Evolutionary conservation across 1,139 yeast species (phyloP).

Genomic region (Tardiomyces depauwii): DNA sequence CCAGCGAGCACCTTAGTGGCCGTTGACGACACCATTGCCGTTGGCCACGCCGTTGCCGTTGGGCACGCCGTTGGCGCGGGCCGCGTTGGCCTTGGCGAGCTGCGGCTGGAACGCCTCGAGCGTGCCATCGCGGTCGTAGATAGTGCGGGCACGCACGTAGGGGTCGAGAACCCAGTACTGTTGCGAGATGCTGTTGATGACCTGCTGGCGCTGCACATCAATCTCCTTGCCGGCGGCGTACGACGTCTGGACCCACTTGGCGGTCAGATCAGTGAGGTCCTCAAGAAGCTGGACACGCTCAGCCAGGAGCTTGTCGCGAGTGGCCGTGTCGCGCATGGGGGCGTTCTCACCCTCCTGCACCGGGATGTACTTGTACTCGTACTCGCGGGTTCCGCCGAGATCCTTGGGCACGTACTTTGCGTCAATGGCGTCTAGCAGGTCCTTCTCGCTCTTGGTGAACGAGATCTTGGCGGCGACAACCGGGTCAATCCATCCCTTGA

Average conservation of each 20-base stretch:
- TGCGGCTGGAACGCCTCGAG: slow-evolving; percentile 22
- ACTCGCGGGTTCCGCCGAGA: slow-evolving; percentile 56
- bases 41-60: neutral
- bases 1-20: neutral
- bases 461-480: slow-evolving; percentile 73
- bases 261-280: slow-evolving; percentile 40
- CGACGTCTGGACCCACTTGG: slow-evolving; percentile 53
- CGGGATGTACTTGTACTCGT: slow-evolving; percentile 41
- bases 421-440: slow-evolving; percentile 47
- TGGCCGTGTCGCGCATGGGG: slow-evolving; percentile 31
- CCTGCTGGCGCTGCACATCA: slow-evolving; percentile 33
- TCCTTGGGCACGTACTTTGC: slow-evolving; percentile 43
- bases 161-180: slow-evolving; percentile 62
- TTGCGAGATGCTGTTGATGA: slow-evolving; percentile 39
- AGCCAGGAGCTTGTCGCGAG: slow-evolving; percentile 30
- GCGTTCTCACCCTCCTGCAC: slow-evolving; percentile 45
- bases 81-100: slow-evolving; percentile 10
- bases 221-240: slow-evolving; percentile 29
- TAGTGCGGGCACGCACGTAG: slow-evolving; percentile 55
- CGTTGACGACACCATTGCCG: neutral
- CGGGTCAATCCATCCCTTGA: slow-evolving; percentile 82
- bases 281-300: slow-evolving; percentile 40
- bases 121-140: slow-evolving; percentile 51
- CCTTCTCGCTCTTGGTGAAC: slow-evolving; percentile 53
- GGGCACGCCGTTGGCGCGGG: slow-evolving; percentile 8